Evolutionary conservation across 129 eudicot genomes (phyloP), one percentile per base, ranked within the genome.

Genomic region (Ambrosia trifida): DNA sequence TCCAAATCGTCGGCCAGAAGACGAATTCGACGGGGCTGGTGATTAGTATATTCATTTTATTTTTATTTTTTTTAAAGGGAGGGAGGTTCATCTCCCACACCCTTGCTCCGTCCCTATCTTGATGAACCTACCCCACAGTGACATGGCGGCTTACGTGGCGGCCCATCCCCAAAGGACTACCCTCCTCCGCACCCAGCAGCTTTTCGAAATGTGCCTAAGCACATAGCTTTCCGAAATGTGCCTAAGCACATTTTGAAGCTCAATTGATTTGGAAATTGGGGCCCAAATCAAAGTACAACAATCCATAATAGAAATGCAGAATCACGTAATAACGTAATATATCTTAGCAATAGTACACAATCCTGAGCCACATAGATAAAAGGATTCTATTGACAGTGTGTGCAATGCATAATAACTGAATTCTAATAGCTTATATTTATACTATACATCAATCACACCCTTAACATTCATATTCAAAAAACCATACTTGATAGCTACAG

Each of bases 381-480:
- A 32, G 19, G 0, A 17, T 31, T 59, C 20, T 59, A 66, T 45
- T 66, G 72, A 66, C 28, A 20, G 6, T 4, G 43, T 45, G 58
- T 66, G 8, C 46, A 46, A 24, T n/a, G n/a, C n/a, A n/a, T n/a
- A 14, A 45, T 45, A 45, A 20, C 11, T n/a, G 11, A 13, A 45
- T 66, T 24, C 56, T 44, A 43, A 45, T 32, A 67, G 32, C 44
- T 30, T 68, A 16, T 12, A 41, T 12, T 5, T 44, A 9, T 4
- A 35, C 35, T 40, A 52, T 18, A 53, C 50, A 30, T 69, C 51
- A 31, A n/a, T 52, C 36, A 16, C 45, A 32, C 4, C 72, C 72
- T 68, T 31, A 36, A 18, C 32, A 51, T 33, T 14, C 49, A 69
- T 14, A 18, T 52, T 66, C 50, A 51, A 4, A 28, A 33, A 52